Percentiles rank a stretch among this genome's conserved stretches.
Conservation (phyloP, 2,329 filamentous ascomycete genomes). For the Beauveria sp. region DNA sequence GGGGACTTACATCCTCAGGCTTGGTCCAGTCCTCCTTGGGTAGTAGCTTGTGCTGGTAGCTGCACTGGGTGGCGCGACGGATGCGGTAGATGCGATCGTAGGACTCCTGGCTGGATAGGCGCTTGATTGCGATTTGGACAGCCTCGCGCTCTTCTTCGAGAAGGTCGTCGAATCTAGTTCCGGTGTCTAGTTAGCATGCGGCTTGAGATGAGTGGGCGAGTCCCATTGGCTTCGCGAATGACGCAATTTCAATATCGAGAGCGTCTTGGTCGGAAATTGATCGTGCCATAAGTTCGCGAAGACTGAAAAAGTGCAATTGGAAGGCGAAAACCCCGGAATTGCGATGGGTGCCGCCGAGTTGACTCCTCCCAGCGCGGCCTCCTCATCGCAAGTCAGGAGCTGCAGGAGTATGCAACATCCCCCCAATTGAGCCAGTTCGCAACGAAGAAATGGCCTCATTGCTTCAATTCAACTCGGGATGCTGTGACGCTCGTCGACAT, state of each 20-base stretch:
- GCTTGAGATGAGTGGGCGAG: background rate
- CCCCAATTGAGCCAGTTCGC: background rate
- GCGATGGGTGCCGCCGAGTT: background rate
- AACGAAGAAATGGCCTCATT: too few species aligned
- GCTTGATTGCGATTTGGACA: slow-evolving; percentile 82
- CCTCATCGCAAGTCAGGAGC: background rate
- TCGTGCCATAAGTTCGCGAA: background rate
- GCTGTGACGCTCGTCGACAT: background rate
- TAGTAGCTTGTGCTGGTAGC: slow-evolving; percentile 55
- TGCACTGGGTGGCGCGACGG: slow-evolving; percentile 82
- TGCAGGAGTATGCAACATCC: too few species aligned
- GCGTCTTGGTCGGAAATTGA: background rate
- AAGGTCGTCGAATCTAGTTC: slow-evolving; percentile 78
- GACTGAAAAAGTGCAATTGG: background rate
- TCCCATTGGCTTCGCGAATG: background rate
- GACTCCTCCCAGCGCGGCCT: background rate
- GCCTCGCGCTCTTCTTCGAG: slow-evolving; percentile 86
- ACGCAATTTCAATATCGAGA: background rate
- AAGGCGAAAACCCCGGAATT: too few species aligned
- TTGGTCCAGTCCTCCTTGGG: slow-evolving; percentile 56
- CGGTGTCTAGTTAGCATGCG: background rate
- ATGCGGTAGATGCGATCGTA: slow-evolving; percentile 98
- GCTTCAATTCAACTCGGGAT: background rate
- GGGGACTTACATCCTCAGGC: slow-evolving; percentile 37
- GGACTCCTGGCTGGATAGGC: slow-evolving; percentile 79